A percentile compares a stretch with the other conserved stretches of the same genome.
These are phyloP conservation scores for Fraxinus sp. DNA, from an alignment of 305 asterid species.

Conservation along the genomic window DNA sequence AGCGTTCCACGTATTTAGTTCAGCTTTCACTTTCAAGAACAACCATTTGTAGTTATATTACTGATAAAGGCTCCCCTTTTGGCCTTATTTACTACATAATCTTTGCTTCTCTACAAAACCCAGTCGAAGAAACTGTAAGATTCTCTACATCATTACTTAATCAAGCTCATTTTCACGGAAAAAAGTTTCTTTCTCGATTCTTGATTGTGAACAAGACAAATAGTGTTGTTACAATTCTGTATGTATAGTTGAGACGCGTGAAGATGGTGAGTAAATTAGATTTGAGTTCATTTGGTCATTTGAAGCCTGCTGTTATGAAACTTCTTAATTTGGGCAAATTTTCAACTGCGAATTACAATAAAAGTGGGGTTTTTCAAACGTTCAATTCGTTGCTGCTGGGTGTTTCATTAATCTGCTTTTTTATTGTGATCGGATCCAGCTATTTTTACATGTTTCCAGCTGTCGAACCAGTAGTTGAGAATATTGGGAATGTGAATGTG, in stretches of 20 bases:
- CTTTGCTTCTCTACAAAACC: conserved; percentile 23
- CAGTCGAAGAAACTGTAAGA: conserved; percentile 39
- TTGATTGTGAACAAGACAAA: conserved; percentile 13
- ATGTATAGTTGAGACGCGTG: conserved; percentile 21
- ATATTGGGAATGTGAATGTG: conserved; percentile 19
- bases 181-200: conserved; percentile 39
- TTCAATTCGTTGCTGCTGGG: conserved; percentile 56
- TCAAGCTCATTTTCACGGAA: conserved; percentile 20
- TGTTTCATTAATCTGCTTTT: conserved; percentile 59
- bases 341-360: conserved; percentile 37
- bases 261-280: conserved; percentile 39
- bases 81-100: conserved; percentile 25
- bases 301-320: conserved; percentile 42
- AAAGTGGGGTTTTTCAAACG: conserved; percentile 58
- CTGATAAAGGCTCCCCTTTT: conserved; percentile 31
- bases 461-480: conserved; percentile 36
- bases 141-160: conserved; percentile 14
- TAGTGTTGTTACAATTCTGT: conserved; percentile 11
- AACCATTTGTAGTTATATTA: conserved; percentile 20
- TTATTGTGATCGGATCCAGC: conserved; percentile 63
- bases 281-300: conserved; percentile 37
- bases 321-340: conserved; percentile 43
- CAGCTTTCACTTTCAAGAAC: conserved; percentile 32
- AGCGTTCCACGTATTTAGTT: conserved; percentile 22
- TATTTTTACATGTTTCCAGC: conserved; percentile 53